phyloP scores from a whole-genome alignment of 202 grass and related monocot genomes.

The Panicum hallii region DNA sequence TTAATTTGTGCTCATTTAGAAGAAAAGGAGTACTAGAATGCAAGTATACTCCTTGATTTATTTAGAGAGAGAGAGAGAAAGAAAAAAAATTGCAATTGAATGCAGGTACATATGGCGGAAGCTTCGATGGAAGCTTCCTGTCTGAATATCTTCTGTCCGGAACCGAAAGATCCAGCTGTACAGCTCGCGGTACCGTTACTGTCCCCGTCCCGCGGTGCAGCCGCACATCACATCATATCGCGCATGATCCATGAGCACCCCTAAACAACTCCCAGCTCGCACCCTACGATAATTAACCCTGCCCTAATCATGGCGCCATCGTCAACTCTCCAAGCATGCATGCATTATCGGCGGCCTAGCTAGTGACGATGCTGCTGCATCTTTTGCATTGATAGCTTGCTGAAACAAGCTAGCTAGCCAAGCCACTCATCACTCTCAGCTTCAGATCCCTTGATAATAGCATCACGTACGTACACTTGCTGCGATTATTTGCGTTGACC shows the following conservation, averaged over 20 bases:
- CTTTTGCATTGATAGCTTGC: background rate
- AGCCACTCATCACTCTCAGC: too few species aligned
- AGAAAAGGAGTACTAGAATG: too few species aligned
- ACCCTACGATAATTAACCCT: background rate
- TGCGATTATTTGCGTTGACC: background rate
- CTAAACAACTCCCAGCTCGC: slow-evolving; percentile 38
- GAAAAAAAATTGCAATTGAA: too few species aligned
- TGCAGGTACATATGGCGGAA: slow-evolving; percentile 19
- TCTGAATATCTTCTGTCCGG: slow-evolving; percentile 7
- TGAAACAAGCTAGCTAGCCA: too few species aligned
- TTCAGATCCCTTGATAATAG: background rate
- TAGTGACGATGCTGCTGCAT: background rate
- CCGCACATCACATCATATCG: background rate
- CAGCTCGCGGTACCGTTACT: slow-evolving; percentile 29
- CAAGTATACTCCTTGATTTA: too few species aligned
- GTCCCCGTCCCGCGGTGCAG: background rate
- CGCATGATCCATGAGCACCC: slow-evolving; percentile 35
- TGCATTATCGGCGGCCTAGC: background rate
- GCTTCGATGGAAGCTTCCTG: slow-evolving; percentile 45
- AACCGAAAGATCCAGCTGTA: slow-evolving; percentile 33
- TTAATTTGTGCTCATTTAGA: too few species aligned
- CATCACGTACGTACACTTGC: background rate
- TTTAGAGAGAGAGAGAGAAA: too few species aligned
- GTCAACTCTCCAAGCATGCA: background rate
- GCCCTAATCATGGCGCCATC: slow-evolving; percentile 23